Conservation (phyloP, 306 rosid species). For the Vigna unguiculata region DNA sequence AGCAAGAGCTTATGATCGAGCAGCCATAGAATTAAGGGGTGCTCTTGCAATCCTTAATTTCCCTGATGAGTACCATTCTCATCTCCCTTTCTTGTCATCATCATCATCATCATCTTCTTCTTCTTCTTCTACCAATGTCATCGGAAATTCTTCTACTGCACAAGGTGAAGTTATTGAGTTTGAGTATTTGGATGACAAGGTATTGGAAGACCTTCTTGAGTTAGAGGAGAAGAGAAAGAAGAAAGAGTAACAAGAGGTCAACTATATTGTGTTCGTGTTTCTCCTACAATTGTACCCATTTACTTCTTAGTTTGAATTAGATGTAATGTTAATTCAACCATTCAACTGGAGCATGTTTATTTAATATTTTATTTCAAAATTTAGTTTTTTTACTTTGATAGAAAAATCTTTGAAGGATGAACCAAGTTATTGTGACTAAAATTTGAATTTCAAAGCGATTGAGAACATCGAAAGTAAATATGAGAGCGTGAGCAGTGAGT, state of each 20-base stretch:
- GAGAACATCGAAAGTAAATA: too few relatives aligned
- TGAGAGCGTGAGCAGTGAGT: too few relatives aligned
- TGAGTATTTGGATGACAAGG: conserved; percentile 50
- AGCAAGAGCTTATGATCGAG: conserved; percentile 77
- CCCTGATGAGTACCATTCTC: conserved; percentile 32
- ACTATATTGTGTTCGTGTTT: not conserved
- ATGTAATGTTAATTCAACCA: too few relatives aligned
- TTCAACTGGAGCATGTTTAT: too few relatives aligned
- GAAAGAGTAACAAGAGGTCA: not conserved
- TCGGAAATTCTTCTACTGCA: conserved; percentile 33
- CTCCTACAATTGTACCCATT: too few relatives aligned
- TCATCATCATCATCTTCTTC: not conserved
- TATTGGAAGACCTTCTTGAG: conserved; percentile 47
- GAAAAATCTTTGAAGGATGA: too few relatives aligned
- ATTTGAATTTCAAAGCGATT: too few relatives aligned
- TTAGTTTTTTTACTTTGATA: too few relatives aligned
- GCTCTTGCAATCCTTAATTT: conserved; percentile 60
- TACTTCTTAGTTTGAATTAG: too few relatives aligned
- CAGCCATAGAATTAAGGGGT: conserved; percentile 63
- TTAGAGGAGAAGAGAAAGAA: not conserved
- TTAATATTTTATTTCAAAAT: too few relatives aligned
- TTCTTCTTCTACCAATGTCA: not conserved
- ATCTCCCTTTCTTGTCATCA: conserved; percentile 37
- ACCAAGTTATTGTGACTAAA: too few relatives aligned
- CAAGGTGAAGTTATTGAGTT: conserved; percentile 45